A percentile compares a stretch with the other conserved stretches of the same genome.
Conservation (phyloP, 2,329 filamentous ascomycete species). For the Decorospora gaudefroyi region DNA sequence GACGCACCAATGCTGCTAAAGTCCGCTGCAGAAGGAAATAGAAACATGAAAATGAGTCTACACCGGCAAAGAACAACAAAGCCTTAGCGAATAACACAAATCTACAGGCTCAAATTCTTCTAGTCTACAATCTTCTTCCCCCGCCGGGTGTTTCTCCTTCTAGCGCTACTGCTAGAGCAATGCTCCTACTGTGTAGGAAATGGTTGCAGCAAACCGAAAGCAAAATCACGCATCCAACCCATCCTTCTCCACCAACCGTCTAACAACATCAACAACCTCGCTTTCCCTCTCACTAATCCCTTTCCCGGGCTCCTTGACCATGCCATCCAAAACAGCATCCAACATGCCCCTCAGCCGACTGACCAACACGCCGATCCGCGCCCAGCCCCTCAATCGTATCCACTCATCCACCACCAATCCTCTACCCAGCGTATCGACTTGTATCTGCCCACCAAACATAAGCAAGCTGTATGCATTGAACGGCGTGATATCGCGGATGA, state of each 20-base stretch:
- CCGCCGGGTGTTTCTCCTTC: too few species aligned
- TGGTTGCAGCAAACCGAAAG: too few species aligned
- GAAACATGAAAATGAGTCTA: too few species aligned
- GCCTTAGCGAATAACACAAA: too few species aligned
- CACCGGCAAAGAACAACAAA: too few species aligned
- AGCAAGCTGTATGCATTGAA: constrained; percentile 89
- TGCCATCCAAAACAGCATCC: constrained; percentile 78
- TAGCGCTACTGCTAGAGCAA: background rate
- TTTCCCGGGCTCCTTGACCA: constrained; percentile 74
- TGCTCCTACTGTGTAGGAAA: too few species aligned
- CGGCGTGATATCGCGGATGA: constrained; percentile 87
- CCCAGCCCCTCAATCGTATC: constrained; percentile 87
- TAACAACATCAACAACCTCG: constrained; percentile 75
- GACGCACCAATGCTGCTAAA: too few species aligned
- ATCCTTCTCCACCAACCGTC: constrained; percentile 83
- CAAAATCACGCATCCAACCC: constrained; percentile 70
- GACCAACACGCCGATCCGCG: constrained; percentile 87
- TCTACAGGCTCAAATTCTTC: too few species aligned
- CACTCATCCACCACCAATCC: constrained; percentile 91
- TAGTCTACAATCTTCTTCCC: too few species aligned
- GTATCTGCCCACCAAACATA: constrained; percentile 83
- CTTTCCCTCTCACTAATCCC: constrained; percentile 56
- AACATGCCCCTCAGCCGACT: constrained; percentile 82
- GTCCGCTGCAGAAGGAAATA: too few species aligned
- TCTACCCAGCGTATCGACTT: constrained; percentile 82